These are phyloP conservation scores for Kurtzmaniella fragi DNA, from an alignment of 805 yeast species.

Conservation along the genomic window DNA sequence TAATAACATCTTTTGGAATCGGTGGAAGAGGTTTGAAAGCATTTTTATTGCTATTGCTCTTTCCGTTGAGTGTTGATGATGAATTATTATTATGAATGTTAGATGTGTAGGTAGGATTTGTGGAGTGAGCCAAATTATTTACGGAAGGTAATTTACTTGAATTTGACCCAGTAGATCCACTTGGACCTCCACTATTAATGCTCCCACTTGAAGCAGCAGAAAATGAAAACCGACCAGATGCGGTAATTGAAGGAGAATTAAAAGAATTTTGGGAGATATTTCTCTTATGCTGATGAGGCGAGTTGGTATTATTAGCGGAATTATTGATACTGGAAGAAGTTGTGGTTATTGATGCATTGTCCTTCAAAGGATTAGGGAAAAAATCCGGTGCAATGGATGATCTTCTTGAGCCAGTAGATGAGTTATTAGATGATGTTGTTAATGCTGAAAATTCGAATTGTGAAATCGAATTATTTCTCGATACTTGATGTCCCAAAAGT, in stretches of 20 bases:
- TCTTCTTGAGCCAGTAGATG: constrained; percentile 30
- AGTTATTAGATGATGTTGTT: constrained; percentile 18
- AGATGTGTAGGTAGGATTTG: not conserved
- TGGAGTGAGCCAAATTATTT: not conserved
- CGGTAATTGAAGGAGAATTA: constrained; percentile 22
- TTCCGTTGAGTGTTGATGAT: not conserved
- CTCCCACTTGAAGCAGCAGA: constrained; percentile 10
- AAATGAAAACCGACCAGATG: constrained; percentile 19
- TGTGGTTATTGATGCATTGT: constrained; percentile 2
- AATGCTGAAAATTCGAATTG: constrained; percentile 22
- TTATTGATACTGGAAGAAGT: not conserved
- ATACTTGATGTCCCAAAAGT: constrained; percentile 24
- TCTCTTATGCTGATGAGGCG: constrained; percentile 16
- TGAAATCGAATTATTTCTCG: constrained; percentile 38
- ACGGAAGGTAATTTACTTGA: constrained; percentile 9
- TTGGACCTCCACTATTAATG: constrained; percentile 1
- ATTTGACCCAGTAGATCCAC: not conserved
- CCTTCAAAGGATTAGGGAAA: constrained; percentile 35
- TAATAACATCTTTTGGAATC: constrained; percentile 3
- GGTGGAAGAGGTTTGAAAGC: constrained; percentile 4
- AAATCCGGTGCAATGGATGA: constrained; percentile 41
- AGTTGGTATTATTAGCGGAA: not conserved
- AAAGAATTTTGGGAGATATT: constrained; percentile 26
- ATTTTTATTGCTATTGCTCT: constrained; percentile 1
- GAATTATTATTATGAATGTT: not conserved